A percentile compares a stretch with the other conserved stretches of the same genome.
phyloP scores from a whole-genome alignment of 345 rosid genomes.

The Kernera saxatilis region DNA sequence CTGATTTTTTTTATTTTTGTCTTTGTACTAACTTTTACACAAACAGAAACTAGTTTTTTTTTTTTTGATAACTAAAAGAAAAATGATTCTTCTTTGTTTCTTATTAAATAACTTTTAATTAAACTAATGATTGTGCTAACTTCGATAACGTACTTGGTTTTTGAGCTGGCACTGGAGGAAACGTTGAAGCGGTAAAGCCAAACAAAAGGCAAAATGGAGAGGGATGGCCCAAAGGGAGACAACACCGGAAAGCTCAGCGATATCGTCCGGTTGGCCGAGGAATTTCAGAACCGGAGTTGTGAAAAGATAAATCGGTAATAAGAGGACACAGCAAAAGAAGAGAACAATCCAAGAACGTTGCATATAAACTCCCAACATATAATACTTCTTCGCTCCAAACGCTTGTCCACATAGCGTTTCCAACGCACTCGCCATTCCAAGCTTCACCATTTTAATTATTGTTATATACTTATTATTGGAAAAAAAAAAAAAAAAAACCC shows the following conservation, averaged over 20 bases:
- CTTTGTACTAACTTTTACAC: background rate
- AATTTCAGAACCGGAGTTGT: slow-evolving; percentile 49
- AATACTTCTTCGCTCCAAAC: slow-evolving; percentile 51
- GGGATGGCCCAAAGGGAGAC: slow-evolving; percentile 52
- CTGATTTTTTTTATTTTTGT: background rate
- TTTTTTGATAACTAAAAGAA: too few relatives aligned
- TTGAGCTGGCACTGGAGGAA: slow-evolving; percentile 63
- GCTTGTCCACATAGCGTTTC: slow-evolving; percentile 82
- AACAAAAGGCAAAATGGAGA: slow-evolving; percentile 54
- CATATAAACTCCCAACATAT: slow-evolving; percentile 62
- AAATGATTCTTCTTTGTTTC: too few relatives aligned
- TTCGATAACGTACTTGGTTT: slow-evolving; percentile 18
- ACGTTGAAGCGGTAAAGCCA: slow-evolving; percentile 52
- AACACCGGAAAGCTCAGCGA: slow-evolving; percentile 51
- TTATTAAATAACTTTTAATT: too few relatives aligned
- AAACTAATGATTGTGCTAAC: too few relatives aligned
- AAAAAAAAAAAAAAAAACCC: background rate
- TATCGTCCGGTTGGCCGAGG: slow-evolving; percentile 60
- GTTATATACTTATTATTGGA: too few relatives aligned
- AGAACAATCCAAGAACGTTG: slow-evolving; percentile 71
- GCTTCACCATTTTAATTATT: slow-evolving; percentile 23
- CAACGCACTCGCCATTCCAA: slow-evolving; percentile 75
- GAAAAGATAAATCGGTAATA: slow-evolving; percentile 45
- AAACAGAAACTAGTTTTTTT: too few relatives aligned
- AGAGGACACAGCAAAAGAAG: slow-evolving; percentile 38